Evolutionary conservation across 441 rosid genomes (phyloP), one percentile per base, ranked within the genome.

Genomic region (Gossypium aridum): DNA sequence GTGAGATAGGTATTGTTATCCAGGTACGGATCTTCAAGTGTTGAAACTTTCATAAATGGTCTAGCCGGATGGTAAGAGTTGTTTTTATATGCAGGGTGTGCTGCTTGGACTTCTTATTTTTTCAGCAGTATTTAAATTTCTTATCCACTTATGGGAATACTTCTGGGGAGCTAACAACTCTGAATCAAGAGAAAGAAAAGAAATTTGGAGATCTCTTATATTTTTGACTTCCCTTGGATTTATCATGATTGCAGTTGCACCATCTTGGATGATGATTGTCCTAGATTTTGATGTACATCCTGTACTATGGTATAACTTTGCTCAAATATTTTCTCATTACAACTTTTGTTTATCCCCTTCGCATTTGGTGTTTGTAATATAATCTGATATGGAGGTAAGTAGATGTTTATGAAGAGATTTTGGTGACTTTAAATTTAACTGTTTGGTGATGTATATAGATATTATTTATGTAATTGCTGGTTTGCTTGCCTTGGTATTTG

Each of bases 231-330:
- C 89, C 55, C 85, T 96, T 79, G 81, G 87, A 0, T 68, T 85
- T 72, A 71, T 89, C 79, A 80, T 82, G 86, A 45, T 79, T 14
- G 72, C 80, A 60, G 67, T 89, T 67, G 78, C 85, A 31, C 99
- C 98, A 60, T 84, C 85, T 31, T 93, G 98, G 99, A 93, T 93
- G 90, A 92, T 89, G 79, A 83, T 89, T 77, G 93, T 92, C 72
- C 92, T 82, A 23, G 85, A 87, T 73, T 96, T 96, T 87, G 71
- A 86, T 54, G 81, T 77, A 68, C 99, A 96, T 82, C 98, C 97
- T 63, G 56, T 87, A 16, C 75, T 90, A 80, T 92, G 99, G 98
- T 96, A 68, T 60, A 26, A 2, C 22, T 17, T 34, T 37, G 10
- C 14, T 61, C n/a, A 49, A 70, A 65, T 39, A 63, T 66, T 14